Conservation (phyloP, 495 filamentous ascomycete species). For the Penicillium egyptiacum region DNA sequence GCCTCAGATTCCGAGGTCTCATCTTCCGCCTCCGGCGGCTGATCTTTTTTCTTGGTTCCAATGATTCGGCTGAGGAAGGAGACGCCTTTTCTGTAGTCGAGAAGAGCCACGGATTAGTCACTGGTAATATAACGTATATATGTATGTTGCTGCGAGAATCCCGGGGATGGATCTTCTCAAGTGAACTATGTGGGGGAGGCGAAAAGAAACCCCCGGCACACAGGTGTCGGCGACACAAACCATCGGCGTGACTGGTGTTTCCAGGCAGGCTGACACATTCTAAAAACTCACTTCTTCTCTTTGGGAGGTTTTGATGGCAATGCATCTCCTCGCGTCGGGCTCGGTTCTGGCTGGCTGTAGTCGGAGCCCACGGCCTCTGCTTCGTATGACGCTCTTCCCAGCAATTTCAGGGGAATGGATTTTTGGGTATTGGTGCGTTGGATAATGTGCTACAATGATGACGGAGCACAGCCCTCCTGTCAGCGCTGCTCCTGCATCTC, state of each 20-base stretch:
- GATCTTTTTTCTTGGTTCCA: slow-evolving; percentile 67
- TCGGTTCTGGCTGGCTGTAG: slow-evolving; percentile 39
- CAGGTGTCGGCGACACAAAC: background rate
- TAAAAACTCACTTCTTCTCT: slow-evolving; percentile 65
- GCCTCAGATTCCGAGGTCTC: slow-evolving; percentile 73
- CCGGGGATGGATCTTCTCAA: slow-evolving; percentile 3
- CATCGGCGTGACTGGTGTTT: background rate
- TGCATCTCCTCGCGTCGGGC: slow-evolving; percentile 38
- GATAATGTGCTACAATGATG: slow-evolving; percentile 64
- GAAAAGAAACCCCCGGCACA: slow-evolving; percentile 5
- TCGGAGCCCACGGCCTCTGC: slow-evolving; percentile 54
- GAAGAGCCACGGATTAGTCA: slow-evolving; percentile 6
- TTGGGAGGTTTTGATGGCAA: slow-evolving; percentile 50
- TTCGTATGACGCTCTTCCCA: slow-evolving; percentile 55
- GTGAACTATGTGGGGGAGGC: slow-evolving; percentile 8
- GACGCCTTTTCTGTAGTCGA: slow-evolving; percentile 66
- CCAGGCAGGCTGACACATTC: slow-evolving; percentile 7
- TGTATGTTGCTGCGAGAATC: background rate
- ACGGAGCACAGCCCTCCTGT: slow-evolving; percentile 12
- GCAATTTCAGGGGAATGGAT: slow-evolving; percentile 64
- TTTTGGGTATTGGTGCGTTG: slow-evolving; percentile 77
- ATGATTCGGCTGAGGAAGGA: slow-evolving; percentile 93
- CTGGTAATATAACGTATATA: background rate
- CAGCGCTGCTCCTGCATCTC: slow-evolving; percentile 11
- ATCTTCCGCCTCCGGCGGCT: slow-evolving; percentile 55